Evolutionary conservation across 441 rosid species (phyloP).

Genomic region (Euphorbia schlechtendalii): DNA sequence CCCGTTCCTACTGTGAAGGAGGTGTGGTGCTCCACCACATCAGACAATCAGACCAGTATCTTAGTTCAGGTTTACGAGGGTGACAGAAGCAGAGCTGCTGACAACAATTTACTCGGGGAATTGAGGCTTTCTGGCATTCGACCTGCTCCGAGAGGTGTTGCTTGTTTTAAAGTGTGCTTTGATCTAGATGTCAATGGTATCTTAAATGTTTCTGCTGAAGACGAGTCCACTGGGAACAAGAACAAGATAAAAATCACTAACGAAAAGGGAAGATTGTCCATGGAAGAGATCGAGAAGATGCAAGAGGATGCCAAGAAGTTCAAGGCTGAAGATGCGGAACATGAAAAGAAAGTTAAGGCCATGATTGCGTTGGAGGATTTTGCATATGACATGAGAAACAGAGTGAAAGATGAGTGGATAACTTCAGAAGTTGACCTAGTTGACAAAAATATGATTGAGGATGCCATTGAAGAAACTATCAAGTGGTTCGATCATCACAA

Average conservation of each 20-base stretch:
- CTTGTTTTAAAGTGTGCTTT: conserved; percentile 59
- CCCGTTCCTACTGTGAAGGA: conserved; percentile 63
- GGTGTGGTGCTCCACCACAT: conserved; percentile 49
- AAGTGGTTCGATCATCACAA: conserved; percentile 60
- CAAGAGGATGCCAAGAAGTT: conserved; percentile 69
- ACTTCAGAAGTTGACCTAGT: conserved; percentile 32
- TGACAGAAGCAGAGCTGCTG: conserved; percentile 58
- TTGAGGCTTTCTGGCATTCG: conserved; percentile 71
- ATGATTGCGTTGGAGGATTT: conserved; percentile 62
- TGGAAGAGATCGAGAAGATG: conserved; percentile 58
- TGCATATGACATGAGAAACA: conserved; percentile 67
- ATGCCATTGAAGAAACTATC: conserved; percentile 46
- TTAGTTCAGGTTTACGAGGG: conserved; percentile 73
- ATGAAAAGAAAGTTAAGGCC: conserved; percentile 63
- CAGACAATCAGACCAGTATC: conserved; percentile 69
- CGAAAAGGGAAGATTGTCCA: conserved; percentile 67
- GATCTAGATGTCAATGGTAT: conserved; percentile 72
- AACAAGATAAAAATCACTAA: conserved; percentile 67
- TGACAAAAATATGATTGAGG: conserved; percentile 65
- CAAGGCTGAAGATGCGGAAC: conserved; percentile 63
- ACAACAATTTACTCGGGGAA: conserved; percentile 71
- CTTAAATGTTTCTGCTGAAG: conserved; percentile 70
- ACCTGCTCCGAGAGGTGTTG: conserved; percentile 68
- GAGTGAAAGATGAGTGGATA: conserved; percentile 63
- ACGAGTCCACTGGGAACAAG: conserved; percentile 73